phyloP scores from a whole-genome alignment of 495 filamentous ascomycete species.

The Margaritispora aquatica region DNA sequence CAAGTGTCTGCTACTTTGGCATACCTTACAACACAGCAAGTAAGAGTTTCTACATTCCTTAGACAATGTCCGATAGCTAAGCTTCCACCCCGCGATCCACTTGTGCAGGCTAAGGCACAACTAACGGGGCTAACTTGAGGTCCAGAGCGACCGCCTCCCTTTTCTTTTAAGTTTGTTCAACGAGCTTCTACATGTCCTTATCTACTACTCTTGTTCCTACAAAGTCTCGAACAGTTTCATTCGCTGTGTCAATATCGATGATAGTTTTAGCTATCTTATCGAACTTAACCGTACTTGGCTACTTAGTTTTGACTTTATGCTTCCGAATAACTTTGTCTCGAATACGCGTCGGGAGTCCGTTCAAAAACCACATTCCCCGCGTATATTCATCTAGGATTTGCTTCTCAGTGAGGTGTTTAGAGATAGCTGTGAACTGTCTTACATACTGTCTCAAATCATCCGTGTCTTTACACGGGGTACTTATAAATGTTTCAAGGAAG shows the following conservation, averaged over 20 bases:
- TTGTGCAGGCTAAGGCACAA: background rate
- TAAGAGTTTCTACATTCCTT: background rate
- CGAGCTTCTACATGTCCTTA: background rate
- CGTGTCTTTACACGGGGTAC: background rate
- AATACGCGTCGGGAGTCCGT: no score
- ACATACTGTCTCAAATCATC: background rate
- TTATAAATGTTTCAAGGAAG: background rate
- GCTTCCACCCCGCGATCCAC: background rate
- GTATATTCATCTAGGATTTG: no score
- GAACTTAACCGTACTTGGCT: no score
- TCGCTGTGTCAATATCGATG: background rate
- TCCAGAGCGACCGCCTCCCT: background rate
- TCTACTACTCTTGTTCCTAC: background rate
- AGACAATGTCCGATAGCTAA: background rate
- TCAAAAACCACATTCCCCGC: no score
- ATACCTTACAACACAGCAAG: background rate
- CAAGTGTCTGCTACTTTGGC: background rate
- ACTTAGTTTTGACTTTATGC: no score
- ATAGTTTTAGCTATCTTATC: no score
- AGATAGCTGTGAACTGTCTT: background rate
- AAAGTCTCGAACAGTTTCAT: background rate
- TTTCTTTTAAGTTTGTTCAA: background rate
- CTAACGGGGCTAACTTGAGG: background rate
- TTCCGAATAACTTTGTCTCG: no score
- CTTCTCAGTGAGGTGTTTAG: background rate